Conservation (phyloP, 306 rosid species). For the Clitoria ternatea region DNA sequence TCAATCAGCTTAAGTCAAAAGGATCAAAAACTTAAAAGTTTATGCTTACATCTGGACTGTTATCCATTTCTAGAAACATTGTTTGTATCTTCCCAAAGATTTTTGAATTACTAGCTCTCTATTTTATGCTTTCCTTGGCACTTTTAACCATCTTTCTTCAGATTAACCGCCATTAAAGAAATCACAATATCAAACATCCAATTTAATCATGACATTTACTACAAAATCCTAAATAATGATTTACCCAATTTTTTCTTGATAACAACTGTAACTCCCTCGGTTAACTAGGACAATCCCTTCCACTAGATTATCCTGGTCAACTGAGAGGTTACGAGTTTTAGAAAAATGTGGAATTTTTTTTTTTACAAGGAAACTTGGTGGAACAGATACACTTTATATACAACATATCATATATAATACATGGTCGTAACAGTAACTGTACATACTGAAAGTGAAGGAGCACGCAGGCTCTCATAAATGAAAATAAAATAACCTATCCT, state of each 20-base stretch:
- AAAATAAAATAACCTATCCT: too few relatives aligned
- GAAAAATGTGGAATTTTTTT: too few relatives aligned
- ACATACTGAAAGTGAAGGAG: too few relatives aligned
- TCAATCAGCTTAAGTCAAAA: neutral
- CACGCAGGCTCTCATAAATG: too few relatives aligned
- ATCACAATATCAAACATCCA: neutral
- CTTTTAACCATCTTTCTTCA: conserved; percentile 69
- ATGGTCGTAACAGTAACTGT: too few relatives aligned
- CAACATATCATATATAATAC: too few relatives aligned
- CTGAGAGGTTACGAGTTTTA: too few relatives aligned
- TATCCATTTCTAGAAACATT: conserved; percentile 79
- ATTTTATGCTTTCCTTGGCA: conserved; percentile 72
- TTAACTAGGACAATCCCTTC: too few relatives aligned
- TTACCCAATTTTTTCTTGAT: conserved; percentile 62
- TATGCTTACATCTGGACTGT: conserved; percentile 38
- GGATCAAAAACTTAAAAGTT: neutral
- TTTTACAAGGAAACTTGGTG: too few relatives aligned
- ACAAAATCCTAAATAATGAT: neutral
- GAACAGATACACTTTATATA: too few relatives aligned
- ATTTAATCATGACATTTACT: conserved; percentile 1
- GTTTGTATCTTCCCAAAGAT: conserved; percentile 79
- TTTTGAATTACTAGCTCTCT: conserved; percentile 64
- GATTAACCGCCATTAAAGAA: conserved; percentile 48
- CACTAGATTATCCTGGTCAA: too few relatives aligned
- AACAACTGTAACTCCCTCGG: too few relatives aligned